These are phyloP conservation scores for Sugiyamaella xylanicola DNA, from an alignment of 1,139 yeast species.

Conservation along the genomic window DNA sequence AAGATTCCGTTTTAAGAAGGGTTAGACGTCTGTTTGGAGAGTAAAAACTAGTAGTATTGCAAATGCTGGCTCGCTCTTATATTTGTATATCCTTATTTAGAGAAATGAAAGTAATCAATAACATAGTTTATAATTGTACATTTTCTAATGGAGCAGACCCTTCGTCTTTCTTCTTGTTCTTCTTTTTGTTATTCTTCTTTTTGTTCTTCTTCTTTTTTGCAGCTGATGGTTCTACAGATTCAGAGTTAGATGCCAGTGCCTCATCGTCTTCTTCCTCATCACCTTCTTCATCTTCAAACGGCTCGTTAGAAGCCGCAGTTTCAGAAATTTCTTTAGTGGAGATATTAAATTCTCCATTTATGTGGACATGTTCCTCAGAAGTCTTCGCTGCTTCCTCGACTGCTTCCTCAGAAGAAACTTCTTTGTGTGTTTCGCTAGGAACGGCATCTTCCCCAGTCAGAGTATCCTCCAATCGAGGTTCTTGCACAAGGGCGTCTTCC, in stretches of 20 bases:
- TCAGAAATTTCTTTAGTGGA: too few species aligned
- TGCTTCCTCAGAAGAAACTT: slow-evolving; percentile 26
- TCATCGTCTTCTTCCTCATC: slow-evolving; percentile 12
- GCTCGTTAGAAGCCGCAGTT: too few species aligned
- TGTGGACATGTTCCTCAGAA: background rate
- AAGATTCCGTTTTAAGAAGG: slow-evolving; percentile 91
- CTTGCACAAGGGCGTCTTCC: background rate
- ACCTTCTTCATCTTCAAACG: slow-evolving; percentile 10
- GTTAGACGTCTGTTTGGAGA: slow-evolving; percentile 95
- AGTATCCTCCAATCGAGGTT: background rate
- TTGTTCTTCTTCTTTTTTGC: slow-evolving; percentile 23
- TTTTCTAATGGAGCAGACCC: slow-evolving; percentile 22
- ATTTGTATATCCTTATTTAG: background rate
- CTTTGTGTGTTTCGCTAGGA: slow-evolving; percentile 27
- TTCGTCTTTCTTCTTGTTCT: slow-evolving; percentile 15
- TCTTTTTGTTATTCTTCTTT: slow-evolving; percentile 18
- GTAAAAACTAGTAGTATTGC: too few species aligned
- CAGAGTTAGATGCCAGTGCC: slow-evolving; percentile 9
- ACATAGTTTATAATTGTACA: slow-evolving; percentile 22
- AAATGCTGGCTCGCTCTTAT: background rate
- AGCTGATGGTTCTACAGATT: slow-evolving; percentile 19
- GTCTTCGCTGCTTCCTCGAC: slow-evolving; percentile 29
- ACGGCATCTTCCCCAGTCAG: slow-evolving; percentile 16
- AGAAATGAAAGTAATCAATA: background rate
- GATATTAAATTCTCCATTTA: too few species aligned